These are phyloP conservation scores for Fusarium sp. DNA, from an alignment of 2,329 filamentous ascomycete species.

Conservation along the genomic window DNA sequence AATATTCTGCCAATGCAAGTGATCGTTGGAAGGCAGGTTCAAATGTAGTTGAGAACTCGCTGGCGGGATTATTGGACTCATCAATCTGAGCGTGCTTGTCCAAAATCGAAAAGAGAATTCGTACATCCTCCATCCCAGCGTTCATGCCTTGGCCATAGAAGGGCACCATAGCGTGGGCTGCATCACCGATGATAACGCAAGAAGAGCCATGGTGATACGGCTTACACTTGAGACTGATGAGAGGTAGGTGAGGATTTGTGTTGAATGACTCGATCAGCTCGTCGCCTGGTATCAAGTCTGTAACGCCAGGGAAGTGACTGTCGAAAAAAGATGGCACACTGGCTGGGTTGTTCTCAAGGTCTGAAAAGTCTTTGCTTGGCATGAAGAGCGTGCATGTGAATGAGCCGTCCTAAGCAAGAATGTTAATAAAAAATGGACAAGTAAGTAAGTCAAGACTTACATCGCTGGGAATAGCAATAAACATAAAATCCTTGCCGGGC, in stretches of 20 bases:
- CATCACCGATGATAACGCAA: conserved; percentile 90
- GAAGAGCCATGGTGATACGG: conserved; percentile 86
- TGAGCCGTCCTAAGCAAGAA: conserved; percentile 77
- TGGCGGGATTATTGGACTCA: conserved; percentile 61
- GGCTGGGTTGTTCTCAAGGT: conserved; percentile 74
- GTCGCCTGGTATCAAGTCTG: conserved; percentile 75
- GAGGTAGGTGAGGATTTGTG: conserved; percentile 87
- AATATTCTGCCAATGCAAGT: conserved; percentile 82
- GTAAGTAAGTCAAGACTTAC: conserved; percentile 55
- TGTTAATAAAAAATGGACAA: conserved; percentile 20
- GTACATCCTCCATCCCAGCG: conserved; percentile 93
- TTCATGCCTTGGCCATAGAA: conserved; percentile 99
- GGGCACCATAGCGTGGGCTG: conserved; percentile 97
- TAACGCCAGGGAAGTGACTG: conserved; percentile 88
- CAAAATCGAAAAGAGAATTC: conserved; percentile 85
- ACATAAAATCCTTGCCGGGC: conserved; percentile 96
- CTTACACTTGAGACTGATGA: conserved; percentile 93
- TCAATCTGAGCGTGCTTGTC: conserved; percentile 73
- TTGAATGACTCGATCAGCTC: conserved; percentile 83
- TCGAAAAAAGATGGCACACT: conserved; percentile 82
- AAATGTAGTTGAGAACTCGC: conserved; percentile 53
- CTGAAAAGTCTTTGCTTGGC: conserved; percentile 76
- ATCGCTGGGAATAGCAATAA: conserved; percentile 90
- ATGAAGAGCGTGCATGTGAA: conserved; percentile 97
- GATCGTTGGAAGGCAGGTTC: conserved; percentile 70